Evolutionary conservation across 305 asterid genomes (phyloP), one percentile per base, ranked within the genome.

Genomic region (Euphrasia arctica): DNA sequence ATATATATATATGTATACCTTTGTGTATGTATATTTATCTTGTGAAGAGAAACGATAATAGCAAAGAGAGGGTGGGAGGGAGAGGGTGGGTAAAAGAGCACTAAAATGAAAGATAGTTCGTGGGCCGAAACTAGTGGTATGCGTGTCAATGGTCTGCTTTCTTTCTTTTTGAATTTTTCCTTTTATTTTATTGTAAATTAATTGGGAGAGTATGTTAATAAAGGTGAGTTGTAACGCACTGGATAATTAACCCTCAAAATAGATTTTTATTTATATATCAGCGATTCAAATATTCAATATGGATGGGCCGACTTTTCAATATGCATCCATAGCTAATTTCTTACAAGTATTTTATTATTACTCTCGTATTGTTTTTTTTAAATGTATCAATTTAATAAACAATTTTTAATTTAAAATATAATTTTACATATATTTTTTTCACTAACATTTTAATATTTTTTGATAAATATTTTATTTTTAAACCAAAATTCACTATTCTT

Each of bases 51-150:
- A 18, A 18, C 22, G 22, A 18, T 18, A 18, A 18, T 18, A 18
- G 22, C 22, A 18, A 18, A 18, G 22, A 18, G 22, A 18, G 22
- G 22, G 22, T 18, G 48, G 47, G 39, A 63, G 69, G 10, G 32
- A 25, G 14, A 52, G 58, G 5, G 31, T 15, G 56, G 56, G 60
- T 47, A 1, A 47, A 13, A 13, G 52, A 47, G 52, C 52, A 77
- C 80, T 77, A 82, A 78, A 84, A 79, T 73, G 85, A 76, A 70
- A 80, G 78, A 68, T 65, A 71, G 80, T 78, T 80, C 78, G 83
- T 83, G 82, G 85, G 90, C 86, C 34, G 95, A 91, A 88, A 84
- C 81, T 83, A 83, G 81, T 83, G 93, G 83, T 74, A 72, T 48
- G 79, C 82, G 74, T 49, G 79, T 82, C 76, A 64, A 69, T 82